These are phyloP conservation scores for Malbranchea cinnamomea DNA, from an alignment of 2,329 filamentous ascomycete species.

Conservation along the genomic window DNA sequence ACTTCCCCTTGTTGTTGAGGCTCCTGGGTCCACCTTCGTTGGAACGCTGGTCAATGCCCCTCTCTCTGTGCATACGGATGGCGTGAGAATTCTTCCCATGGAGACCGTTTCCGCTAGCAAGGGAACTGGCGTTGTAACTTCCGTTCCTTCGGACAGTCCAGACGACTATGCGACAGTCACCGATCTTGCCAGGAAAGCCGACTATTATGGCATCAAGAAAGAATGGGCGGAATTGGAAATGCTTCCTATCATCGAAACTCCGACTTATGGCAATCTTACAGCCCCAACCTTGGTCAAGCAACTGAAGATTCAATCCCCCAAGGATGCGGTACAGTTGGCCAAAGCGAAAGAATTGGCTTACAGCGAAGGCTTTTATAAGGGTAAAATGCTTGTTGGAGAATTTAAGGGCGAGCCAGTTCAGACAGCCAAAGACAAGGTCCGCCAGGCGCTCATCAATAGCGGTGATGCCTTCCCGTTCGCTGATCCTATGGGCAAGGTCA, in stretches of 20 bases:
- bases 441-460: slow-evolving; percentile 58
- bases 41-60: slow-evolving; percentile 73
- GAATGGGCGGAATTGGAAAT: slow-evolving; percentile 92
- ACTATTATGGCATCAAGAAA: slow-evolving; percentile 91
- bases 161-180: slow-evolving; percentile 85
- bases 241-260: slow-evolving; percentile 75
- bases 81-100: slow-evolving; percentile 87
- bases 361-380: slow-evolving; percentile 95
- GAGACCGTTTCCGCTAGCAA: slow-evolving; percentile 82
- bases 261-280: slow-evolving; percentile 70
- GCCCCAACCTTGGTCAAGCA: slow-evolving; percentile 76
- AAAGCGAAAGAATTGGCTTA: slow-evolving; percentile 95
- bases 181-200: slow-evolving; percentile 86
- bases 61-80: slow-evolving; percentile 67
- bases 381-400: slow-evolving; percentile 73
- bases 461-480: slow-evolving; percentile 80
- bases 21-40: slow-evolving; percentile 65
- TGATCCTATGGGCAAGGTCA: slow-evolving; percentile 80
- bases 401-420: slow-evolving; percentile 80
- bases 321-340: slow-evolving; percentile 77
- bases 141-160: slow-evolving; percentile 85
- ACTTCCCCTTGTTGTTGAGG: slow-evolving; percentile 57
- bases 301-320: slow-evolving; percentile 92
- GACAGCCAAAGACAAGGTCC: slow-evolving; percentile 71
- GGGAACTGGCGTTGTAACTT: slow-evolving; percentile 93